phyloP scores from a whole-genome alignment of 2,329 filamentous ascomycete genomes.

The Penicillium thymicola region DNA sequence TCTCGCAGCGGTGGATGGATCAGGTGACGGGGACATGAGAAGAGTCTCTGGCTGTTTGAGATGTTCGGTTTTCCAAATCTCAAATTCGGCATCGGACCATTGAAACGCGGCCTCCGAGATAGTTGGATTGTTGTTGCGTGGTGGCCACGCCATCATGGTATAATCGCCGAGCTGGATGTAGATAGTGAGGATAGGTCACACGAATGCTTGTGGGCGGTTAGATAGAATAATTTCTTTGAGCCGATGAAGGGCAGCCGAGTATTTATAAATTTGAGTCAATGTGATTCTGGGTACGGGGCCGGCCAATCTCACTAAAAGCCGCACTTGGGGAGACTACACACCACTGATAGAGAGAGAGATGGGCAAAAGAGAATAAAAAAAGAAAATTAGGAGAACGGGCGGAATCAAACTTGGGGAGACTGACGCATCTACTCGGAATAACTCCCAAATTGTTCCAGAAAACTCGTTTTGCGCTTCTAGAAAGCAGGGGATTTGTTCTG shows the following conservation, averaged over 20 bases:
- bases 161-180: background rate
- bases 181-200: background rate
- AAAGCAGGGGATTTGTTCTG: background rate
- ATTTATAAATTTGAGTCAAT: background rate
- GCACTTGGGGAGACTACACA: background rate
- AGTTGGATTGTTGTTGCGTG: background rate
- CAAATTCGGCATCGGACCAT: background rate
- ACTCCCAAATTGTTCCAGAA: background rate
- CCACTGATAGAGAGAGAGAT: background rate
- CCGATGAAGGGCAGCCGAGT: background rate
- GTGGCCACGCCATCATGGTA: background rate
- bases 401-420: background rate
- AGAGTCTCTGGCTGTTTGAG: background rate
- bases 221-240: background rate
- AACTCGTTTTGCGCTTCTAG: no score
- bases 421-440: background rate
- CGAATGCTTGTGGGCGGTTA: background rate
- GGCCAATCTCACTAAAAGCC: background rate
- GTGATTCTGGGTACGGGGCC: background rate
- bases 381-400: background rate
- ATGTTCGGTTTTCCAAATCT: background rate
- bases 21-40: background rate
- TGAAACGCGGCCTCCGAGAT: background rate
- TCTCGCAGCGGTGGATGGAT: background rate
- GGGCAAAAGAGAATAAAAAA: background rate